Evolutionary conservation across 805 yeast genomes (phyloP), one percentile per base, ranked within the genome.

Genomic region (Metschnikowia bowlesiae): DNA sequence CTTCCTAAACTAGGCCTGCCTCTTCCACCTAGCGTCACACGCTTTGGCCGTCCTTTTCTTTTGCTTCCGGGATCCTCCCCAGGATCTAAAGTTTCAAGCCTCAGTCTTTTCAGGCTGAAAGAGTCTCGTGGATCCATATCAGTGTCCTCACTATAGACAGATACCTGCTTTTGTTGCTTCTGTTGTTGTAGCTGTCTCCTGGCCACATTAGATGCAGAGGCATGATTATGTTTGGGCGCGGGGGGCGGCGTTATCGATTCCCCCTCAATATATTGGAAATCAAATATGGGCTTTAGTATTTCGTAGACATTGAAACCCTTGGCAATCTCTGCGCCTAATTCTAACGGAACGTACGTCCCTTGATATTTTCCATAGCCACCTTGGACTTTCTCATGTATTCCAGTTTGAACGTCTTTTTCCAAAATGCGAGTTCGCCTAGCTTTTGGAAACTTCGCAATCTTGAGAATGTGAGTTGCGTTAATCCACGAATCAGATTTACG

Each of bases 311-410:
- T 72, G 50, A 74, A 73, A 30, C 57, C 58, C 22, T 60, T 59
- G 32, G 78, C 78, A 30, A 73, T 67, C 3, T 70, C 73, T 7
- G 59, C 68, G 1, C 78, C 78, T 28, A 71, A 48, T 13, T 69
- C 67, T 45, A 73, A 64, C 1, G 78, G 78, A 8, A 74, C 77
- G 50, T 73, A 74, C 2, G 78, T 74, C 3, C 78, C 78, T 52
- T 81, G 88, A 64, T 81, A 82, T 58, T 82, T 81, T n/a, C 87
- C 88, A 54, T 83, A 80, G 0, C 88, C 89, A 34, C 88, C 88
- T 63, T 83, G 87, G 28, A 84, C 83, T 58, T 83, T 84, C 58
- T 85, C 90, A 60, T 82, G 85, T 34, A 69, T 71, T n/a, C 86
- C 84, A 6, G 81, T 76, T 50, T 75, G 80, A 39, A 83, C 82